Percentiles rank a stretch among this genome's conserved stretches.
These are phyloP conservation scores for Plasmodium falciparum DNA, from an alignment of 169 alveolate species.

Conservation along the genomic window DNA sequence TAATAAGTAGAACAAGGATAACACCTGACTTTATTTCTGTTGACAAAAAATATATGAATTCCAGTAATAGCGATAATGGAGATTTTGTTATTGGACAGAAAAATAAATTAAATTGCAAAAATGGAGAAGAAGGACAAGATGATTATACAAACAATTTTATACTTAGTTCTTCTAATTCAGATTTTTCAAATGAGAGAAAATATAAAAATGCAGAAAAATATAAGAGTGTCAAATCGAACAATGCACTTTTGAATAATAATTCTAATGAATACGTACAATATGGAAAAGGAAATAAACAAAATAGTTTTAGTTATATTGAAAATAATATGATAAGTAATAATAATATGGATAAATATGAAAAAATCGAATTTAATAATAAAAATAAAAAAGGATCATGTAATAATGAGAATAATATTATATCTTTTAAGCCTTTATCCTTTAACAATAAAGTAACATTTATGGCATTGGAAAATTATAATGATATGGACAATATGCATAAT, in stretches of 20 bases:
- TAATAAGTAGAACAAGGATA: constrained; percentile 19
- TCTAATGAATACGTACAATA: not conserved
- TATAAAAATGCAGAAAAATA: not conserved
- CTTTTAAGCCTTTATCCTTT: not conserved
- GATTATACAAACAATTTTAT: not conserved
- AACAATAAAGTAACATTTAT: constrained; percentile 66
- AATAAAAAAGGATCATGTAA: not conserved
- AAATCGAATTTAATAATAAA: not conserved
- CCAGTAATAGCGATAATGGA: constrained; percentile 16
- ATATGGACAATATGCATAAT: not conserved
- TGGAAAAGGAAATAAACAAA: not conserved
- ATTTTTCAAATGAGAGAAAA: constrained; percentile 29
- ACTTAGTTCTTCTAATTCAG: constrained; percentile 37
- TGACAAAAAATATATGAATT: constrained; percentile 1
- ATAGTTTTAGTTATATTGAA: not conserved
- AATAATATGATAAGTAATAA: not conserved
- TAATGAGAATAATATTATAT: not conserved
- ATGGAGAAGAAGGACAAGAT: not conserved
- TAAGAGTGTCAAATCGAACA: constrained; percentile 8
- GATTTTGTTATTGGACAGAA: not conserved
- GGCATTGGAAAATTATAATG: constrained; percentile 11
- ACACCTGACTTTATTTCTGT: constrained; percentile 67
- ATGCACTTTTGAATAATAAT: not conserved
- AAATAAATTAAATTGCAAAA: no score
- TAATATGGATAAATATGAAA: not conserved